Percentiles rank a stretch among this genome's conserved stretches.
Evolutionary conservation across 139 green algal species (phyloP).

Genomic region (Asterochloris erici): DNA sequence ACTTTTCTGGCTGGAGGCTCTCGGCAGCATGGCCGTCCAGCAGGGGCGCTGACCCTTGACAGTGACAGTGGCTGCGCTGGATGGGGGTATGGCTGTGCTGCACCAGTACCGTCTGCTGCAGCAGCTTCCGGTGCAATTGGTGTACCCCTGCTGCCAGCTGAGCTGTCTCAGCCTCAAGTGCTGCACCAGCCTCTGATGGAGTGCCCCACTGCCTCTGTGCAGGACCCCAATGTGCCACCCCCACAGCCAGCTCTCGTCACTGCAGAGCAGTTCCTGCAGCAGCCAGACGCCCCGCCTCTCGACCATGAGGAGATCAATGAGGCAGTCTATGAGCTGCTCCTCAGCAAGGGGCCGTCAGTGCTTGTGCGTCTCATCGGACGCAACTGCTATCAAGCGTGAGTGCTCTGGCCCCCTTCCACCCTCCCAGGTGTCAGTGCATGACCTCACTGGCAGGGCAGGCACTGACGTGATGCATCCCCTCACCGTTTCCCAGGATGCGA

Average conservation of each 20-base stretch:
- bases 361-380: constrained; percentile 56
- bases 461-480: neutral
- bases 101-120: too few species aligned
- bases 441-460: neutral
- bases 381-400: constrained; percentile 36
- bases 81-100: too few species aligned
- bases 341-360: constrained; percentile 30
- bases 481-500: neutral
- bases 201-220: neutral
- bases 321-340: constrained; percentile 35
- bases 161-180: too few species aligned
- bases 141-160: too few species aligned
- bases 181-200: too few species aligned
- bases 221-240: neutral
- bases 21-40: too few species aligned
- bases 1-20: too few species aligned
- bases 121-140: too few species aligned
- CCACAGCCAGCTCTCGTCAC: neutral
- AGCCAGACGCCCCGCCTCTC: constrained; percentile 14
- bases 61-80: too few species aligned
- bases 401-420: neutral
- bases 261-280: constrained; percentile 17
- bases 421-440: neutral
- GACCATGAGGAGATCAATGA: constrained; percentile 54
- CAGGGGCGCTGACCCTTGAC: too few species aligned